Evolutionary conservation across 2,329 filamentous ascomycete species (phyloP).

Genomic region (Aspergillus jensenii): DNA sequence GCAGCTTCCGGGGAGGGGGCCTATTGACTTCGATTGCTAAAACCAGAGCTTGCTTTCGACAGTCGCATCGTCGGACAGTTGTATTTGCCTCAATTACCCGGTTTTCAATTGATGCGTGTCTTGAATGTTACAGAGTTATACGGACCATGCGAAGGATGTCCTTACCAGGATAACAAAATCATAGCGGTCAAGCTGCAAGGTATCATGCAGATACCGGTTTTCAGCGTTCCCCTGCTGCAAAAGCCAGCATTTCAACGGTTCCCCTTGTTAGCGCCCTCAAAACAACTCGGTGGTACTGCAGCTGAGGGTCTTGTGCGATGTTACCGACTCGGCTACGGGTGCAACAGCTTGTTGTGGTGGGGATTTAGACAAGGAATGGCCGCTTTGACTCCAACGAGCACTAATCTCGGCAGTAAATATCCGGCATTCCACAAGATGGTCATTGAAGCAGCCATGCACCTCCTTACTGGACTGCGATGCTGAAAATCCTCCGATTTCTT

Average conservation of each 20-base stretch:
- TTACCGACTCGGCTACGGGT: neutral
- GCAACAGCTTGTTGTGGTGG: neutral
- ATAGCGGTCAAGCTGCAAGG: conserved; percentile 46
- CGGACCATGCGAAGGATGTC: too few species aligned
- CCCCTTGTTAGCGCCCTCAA: too few species aligned
- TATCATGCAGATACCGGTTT: conserved; percentile 43
- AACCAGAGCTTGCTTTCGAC: too few species aligned
- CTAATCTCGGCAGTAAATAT: neutral
- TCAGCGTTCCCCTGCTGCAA: conserved; percentile 43
- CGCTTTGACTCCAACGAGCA: neutral
- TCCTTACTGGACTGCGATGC: neutral
- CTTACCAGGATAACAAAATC: conserved; percentile 30
- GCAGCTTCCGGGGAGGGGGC: too few species aligned
- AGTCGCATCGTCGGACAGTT: too few species aligned
- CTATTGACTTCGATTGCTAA: too few species aligned
- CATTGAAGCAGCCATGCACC: neutral
- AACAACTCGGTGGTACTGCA: too few species aligned
- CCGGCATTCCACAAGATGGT: neutral
- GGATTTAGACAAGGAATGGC: neutral
- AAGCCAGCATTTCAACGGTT: conserved; percentile 11
- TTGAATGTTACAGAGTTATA: too few species aligned
- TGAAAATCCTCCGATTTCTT: neutral
- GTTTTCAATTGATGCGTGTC: too few species aligned
- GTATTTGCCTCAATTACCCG: too few species aligned
- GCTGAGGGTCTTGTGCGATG: neutral